Evolutionary conservation across 208 protist genomes (phyloP).

Genomic region (Acanthamoeba rhysodes): DNA sequence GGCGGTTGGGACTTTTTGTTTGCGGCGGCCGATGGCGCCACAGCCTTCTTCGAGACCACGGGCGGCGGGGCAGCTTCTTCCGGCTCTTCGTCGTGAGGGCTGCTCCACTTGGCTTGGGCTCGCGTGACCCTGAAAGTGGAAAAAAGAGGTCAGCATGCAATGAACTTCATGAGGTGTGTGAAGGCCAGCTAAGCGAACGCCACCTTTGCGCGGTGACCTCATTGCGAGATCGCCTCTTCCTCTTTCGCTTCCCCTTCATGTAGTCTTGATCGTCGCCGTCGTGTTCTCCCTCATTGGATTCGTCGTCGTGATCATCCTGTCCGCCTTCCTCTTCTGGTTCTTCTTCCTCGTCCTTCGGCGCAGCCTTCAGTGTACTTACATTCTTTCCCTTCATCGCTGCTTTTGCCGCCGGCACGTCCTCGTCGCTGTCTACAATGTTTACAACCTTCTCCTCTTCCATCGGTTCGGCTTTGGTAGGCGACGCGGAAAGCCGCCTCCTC

Average conservation of each 20-base stretch:
- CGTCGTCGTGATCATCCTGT: background rate
- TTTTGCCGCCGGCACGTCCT: background rate
- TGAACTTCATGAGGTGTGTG: background rate
- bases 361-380: background rate
- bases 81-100: background rate
- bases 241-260: conserved; percentile 7
- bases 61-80: background rate
- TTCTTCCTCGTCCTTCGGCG: background rate
- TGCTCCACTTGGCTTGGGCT: background rate
- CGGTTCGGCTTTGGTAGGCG: background rate
- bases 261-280: conserved; percentile 28
- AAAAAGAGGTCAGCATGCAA: background rate
- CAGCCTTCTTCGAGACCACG: background rate
- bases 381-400: background rate
- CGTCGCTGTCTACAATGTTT: conserved; percentile 22
- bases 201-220: background rate
- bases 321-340: background rate
- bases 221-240: conserved; percentile 1
- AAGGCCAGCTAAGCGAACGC: background rate
- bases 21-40: too few relatives aligned
- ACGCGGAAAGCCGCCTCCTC: background rate
- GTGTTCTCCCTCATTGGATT: background rate
- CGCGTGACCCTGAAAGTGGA: background rate
- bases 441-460: background rate
- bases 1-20: background rate